A percentile compares a stretch with the other conserved stretches of the same genome.
These are phyloP conservation scores for Hibiscus trionum DNA, from an alignment of 345 rosid genomes.

Conservation along the genomic window DNA sequence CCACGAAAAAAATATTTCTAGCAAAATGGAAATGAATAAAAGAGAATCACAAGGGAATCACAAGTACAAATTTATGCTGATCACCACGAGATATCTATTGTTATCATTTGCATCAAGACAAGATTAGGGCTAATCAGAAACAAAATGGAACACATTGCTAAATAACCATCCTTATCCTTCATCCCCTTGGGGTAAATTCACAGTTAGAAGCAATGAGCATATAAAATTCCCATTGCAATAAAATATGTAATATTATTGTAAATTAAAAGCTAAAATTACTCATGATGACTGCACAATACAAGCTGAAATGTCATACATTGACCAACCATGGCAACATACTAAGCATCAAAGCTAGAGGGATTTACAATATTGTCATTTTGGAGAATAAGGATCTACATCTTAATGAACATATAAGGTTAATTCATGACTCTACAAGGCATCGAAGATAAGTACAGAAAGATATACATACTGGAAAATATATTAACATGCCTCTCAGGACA, in stretches of 20 bases:
- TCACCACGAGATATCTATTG: not conserved
- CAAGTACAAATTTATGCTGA: not conserved
- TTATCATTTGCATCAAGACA: conserved; percentile 1
- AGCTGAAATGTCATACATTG: conserved; percentile 1
- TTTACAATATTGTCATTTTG: not conserved
- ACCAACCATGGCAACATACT: not conserved
- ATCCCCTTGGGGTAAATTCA: not conserved
- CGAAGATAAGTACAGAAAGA: not conserved
- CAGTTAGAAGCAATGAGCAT: not conserved
- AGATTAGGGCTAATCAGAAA: not conserved
- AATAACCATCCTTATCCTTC: not conserved
- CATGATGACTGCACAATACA: not conserved
- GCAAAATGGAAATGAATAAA: conserved; percentile 6
- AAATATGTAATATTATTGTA: not conserved
- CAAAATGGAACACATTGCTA: not conserved
- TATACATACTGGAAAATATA: conserved; percentile 68
- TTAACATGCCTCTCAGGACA: conserved; percentile 83
- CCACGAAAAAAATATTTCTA: conserved; percentile 73
- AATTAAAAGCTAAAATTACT: not conserved
- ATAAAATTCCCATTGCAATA: not conserved
- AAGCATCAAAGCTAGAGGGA: not conserved
- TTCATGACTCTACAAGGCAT: not conserved
- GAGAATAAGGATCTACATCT: not conserved
- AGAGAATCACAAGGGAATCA: conserved; percentile 10
- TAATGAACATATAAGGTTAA: conserved; percentile 1